Conservation (phyloP, 768 basidiomycete genomes). For the Naganishia randhawae region DNA sequence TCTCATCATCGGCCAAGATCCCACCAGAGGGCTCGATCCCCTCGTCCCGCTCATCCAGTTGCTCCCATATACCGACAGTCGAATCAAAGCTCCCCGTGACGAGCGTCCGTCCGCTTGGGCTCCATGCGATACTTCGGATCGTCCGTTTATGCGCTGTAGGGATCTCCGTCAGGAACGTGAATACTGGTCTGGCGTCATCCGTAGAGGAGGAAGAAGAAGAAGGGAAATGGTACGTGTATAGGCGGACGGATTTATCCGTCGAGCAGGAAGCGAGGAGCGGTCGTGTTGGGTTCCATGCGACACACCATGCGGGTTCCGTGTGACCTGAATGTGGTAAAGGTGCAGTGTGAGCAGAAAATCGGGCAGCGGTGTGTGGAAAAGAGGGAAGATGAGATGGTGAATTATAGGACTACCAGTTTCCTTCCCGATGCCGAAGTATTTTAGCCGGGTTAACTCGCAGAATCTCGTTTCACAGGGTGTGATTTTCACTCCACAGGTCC, state of each 20-base stretch:
- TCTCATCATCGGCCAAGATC: constrained; percentile 55
- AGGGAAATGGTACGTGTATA: constrained; percentile 64
- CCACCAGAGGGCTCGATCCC: constrained; percentile 42
- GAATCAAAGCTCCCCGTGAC: constrained; percentile 93
- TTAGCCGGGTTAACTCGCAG: too few species aligned
- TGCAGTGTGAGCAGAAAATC: not conserved
- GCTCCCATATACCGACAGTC: constrained; percentile 86
- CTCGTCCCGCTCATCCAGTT: constrained; percentile 52
- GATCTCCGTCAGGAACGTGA: constrained; percentile 61
- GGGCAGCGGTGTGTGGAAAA: not conserved
- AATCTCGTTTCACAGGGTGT: too few species aligned
- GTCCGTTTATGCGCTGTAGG: constrained; percentile 82
- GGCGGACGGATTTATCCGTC: constrained; percentile 81
- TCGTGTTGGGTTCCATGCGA: constrained; percentile 81
- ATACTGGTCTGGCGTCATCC: constrained; percentile 31
- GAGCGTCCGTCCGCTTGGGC: constrained; percentile 77
- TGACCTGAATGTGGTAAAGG: constrained; percentile 53
- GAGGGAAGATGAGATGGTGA: too few species aligned
- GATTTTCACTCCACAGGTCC: too few species aligned
- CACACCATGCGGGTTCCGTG: constrained; percentile 77
- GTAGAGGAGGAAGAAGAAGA: constrained; percentile 39
- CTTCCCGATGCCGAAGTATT: too few species aligned
- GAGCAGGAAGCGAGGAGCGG: constrained; percentile 88
- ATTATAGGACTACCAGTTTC: too few species aligned
- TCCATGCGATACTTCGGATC: constrained; percentile 80